These are phyloP conservation scores for Phyllosticta citrichinensis DNA, from an alignment of 2,329 filamentous ascomycete genomes.

Conservation along the genomic window DNA sequence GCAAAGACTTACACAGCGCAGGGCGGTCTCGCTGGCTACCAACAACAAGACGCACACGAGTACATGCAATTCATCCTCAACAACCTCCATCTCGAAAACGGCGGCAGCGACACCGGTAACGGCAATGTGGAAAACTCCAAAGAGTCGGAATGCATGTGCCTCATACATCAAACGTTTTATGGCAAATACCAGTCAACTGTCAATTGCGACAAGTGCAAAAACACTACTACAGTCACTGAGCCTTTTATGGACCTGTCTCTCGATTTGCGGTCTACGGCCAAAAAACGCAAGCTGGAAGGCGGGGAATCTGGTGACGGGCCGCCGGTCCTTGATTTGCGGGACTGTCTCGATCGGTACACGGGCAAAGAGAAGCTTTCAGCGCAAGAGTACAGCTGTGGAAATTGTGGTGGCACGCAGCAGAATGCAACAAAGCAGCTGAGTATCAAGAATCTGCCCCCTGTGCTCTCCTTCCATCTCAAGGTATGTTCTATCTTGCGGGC, in stretches of 20 bases:
- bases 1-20: background rate
- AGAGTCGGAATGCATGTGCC: constrained; percentile 58
- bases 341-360: constrained; percentile 80
- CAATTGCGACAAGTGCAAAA: constrained; percentile 79
- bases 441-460: constrained; percentile 77
- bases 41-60: constrained; percentile 94
- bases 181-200: constrained; percentile 85
- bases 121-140: constrained; percentile 9
- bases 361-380: constrained; percentile 62
- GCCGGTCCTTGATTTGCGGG: constrained; percentile 31
- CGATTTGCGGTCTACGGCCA: constrained; percentile 66
- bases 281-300: constrained; percentile 48
- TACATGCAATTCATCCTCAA: constrained; percentile 95
- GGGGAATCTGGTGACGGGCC: constrained; percentile 27
- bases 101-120: constrained; percentile 35
- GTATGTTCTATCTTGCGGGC: constrained; percentile 34
- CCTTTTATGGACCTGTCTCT: constrained; percentile 86
- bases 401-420: constrained; percentile 61
- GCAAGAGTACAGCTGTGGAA: constrained; percentile 79
- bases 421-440: constrained; percentile 76
- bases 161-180: constrained; percentile 90
- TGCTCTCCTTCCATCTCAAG: constrained; percentile 88
- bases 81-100: constrained; percentile 72
- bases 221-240: constrained; percentile 72
- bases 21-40: constrained; percentile 60